Conservation (phyloP, 2,329 filamentous ascomycete genomes). For the Hypoxylon sp. region DNA sequence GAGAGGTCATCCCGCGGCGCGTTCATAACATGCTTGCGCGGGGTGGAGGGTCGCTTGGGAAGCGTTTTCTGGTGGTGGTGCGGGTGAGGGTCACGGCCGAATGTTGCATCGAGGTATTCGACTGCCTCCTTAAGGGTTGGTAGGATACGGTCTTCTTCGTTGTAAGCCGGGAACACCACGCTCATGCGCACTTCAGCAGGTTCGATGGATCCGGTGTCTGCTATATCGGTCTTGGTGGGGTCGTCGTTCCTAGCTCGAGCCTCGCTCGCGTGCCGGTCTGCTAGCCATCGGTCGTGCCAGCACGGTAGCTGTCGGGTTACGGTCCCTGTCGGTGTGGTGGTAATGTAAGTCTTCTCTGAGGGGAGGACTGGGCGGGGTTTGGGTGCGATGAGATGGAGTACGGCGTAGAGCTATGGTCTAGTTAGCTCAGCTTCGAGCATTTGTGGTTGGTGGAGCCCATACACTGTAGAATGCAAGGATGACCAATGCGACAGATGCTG, state of each 20-base stretch:
- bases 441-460: conserved; percentile 40
- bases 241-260: conserved; percentile 55
- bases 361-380: conserved; percentile 79
- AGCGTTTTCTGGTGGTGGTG: conserved; percentile 46
- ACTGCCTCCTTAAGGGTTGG: conserved; percentile 94
- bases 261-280: conserved; percentile 69
- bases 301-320: conserved; percentile 76
- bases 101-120: conserved; percentile 83
- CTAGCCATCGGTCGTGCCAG: conserved; percentile 86
- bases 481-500: conserved; percentile 55
- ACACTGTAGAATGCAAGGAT: conserved; percentile 58
- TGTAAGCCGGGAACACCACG: conserved; percentile 94
- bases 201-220: conserved; percentile 74
- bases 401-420: conserved; percentile 70
- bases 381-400: conserved; percentile 83
- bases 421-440: conserved; percentile 26
- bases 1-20: conserved; percentile 56
- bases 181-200: conserved; percentile 87
- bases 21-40: conserved; percentile 56
- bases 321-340: conserved; percentile 76
- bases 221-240: conserved; percentile 57
- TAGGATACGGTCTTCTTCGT: conserved; percentile 86
- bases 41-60: conserved; percentile 52
- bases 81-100: conserved; percentile 67
- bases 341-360: conserved; percentile 89